Evolutionary conservation across 2,329 filamentous ascomycete species (phyloP), one percentile per base, ranked within the genome.

Genomic region (Neonectria magnoliae): DNA sequence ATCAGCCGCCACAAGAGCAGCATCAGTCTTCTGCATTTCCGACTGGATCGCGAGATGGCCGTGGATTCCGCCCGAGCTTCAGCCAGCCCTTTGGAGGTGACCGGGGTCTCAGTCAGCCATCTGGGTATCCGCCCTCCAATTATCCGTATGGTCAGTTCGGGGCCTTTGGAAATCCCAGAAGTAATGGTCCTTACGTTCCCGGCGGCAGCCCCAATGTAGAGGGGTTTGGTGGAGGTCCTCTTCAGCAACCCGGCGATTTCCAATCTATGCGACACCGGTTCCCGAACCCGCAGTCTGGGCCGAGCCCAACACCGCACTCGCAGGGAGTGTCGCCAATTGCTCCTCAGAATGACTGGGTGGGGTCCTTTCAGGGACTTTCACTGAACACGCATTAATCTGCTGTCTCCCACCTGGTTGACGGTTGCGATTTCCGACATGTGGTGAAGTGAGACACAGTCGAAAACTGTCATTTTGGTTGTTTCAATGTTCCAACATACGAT

Each of bases 311-410:
- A 9, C 74, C 77, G 25, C 78, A 79, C 56, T 70, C 76, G 9
- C 82, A 83, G 60, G 76, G 76, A n/a, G 66, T 80, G 66, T 80
- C 78, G 65, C 73, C 80, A 69, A 79, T 86, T 62, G 75, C 77
- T 55, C 76, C 78, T 31, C 83, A 84, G 72, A 81, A 83, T 52
- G 89, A 91, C 54, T 92, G 90, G 90, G 80, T 85, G 27, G 81
- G 82, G 57, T 79, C 84, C 6, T 93, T 93, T 76, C 91, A 93
- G 76, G 87, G 91, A 10, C 81, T 94, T 18, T 94, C 91, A 2
- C 84, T 94, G 67, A 91, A 91, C 74, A 87, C 87, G 68, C 85
- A 85, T 65, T 88, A 74, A 80, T 66, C 22, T 22, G 52, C 60
- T 41, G 31, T 31, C 52, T 36, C 31, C 41, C 57, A 44, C 60